A percentile compares a stretch with the other conserved stretches of the same genome.
Evolutionary conservation across 116 monocot genomes (phyloP).

Genomic region (Iris pallida): DNA sequence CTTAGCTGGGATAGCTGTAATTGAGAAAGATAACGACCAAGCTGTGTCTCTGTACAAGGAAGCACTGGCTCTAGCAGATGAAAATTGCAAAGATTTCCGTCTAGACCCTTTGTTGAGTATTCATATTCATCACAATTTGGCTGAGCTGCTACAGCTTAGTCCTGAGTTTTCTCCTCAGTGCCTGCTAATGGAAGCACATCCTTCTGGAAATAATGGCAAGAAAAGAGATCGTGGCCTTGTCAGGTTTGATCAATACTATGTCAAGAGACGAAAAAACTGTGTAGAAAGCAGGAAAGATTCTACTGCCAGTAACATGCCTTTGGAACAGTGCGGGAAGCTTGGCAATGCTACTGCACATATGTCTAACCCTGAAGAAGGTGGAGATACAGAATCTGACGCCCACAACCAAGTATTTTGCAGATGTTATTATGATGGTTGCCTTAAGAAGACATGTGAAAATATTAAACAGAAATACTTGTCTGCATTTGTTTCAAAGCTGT

Average conservation of each 20-base stretch:
- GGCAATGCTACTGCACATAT: conserved; percentile 5
- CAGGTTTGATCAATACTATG: conserved; percentile 17
- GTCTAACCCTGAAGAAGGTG: conserved; percentile 11
- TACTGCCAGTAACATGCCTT: background rate
- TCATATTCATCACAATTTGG: conserved; percentile 89
- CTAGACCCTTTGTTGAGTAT: conserved; percentile 87
- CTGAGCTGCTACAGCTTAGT: conserved; percentile 51
- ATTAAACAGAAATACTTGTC: conserved; percentile 77
- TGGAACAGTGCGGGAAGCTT: conserved; percentile 7
- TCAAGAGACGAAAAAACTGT: conserved; percentile 35
- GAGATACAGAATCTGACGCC: conserved; percentile 15
- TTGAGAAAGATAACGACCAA: conserved; percentile 44
- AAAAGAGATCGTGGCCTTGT: conserved; percentile 7
- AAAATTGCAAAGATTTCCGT: conserved; percentile 68
- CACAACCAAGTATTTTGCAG: conserved; percentile 17
- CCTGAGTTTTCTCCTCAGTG: conserved; percentile 31
- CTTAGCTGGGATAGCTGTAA: conserved; percentile 78
- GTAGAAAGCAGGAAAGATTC: conserved; percentile 9
- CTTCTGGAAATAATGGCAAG: conserved; percentile 23
- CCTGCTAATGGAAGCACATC: conserved; percentile 17
- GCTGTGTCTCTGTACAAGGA: conserved; percentile 77
- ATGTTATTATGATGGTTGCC: conserved; percentile 46
- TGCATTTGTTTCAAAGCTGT: conserved; percentile 60
- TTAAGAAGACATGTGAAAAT: conserved; percentile 61
- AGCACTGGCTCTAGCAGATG: conserved; percentile 61